Conservation (phyloP, 1,284 basidiomycete species). For the Rhodotorula sp. region DNA sequence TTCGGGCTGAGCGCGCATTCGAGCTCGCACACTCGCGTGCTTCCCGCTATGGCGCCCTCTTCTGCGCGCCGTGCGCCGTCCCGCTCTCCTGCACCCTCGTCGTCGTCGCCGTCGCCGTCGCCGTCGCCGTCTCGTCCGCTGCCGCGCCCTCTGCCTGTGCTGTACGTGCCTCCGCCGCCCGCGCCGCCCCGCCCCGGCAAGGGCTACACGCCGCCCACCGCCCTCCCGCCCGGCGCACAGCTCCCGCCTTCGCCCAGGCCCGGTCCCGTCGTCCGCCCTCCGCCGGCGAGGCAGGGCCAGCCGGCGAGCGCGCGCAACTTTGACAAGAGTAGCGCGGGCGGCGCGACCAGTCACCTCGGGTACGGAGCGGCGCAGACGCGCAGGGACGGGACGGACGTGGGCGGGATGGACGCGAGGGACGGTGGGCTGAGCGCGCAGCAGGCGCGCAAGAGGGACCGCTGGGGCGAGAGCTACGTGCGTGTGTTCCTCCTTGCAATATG, state of each 20-base stretch:
- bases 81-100: neutral
- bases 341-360: constrained; percentile 15
- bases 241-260: constrained; percentile 1
- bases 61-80: neutral
- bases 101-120: neutral
- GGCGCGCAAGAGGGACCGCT: constrained; percentile 19
- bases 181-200: neutral
- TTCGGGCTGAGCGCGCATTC: no score
- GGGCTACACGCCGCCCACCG: neutral
- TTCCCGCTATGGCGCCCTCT: neutral
- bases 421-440: constrained; percentile 11
- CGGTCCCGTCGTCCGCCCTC: constrained; percentile 1
- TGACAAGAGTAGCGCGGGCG: constrained; percentile 11
- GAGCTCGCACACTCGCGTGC: no score
- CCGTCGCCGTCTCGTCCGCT: neutral
- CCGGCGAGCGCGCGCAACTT: constrained; percentile 32
- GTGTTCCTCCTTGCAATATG: no score
- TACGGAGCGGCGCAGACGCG: no score
- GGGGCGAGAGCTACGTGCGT: constrained; percentile 33
- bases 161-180: neutral
- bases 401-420: neutral
- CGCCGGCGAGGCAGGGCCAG: constrained; percentile 25
- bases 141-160: neutral
- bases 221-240: neutral
- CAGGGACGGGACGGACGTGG: neutral